Evolutionary conservation across 23 red algal genomes (phyloP), one percentile per base, ranked within the genome.

Genomic region (Gracilaria domingensis): DNA sequence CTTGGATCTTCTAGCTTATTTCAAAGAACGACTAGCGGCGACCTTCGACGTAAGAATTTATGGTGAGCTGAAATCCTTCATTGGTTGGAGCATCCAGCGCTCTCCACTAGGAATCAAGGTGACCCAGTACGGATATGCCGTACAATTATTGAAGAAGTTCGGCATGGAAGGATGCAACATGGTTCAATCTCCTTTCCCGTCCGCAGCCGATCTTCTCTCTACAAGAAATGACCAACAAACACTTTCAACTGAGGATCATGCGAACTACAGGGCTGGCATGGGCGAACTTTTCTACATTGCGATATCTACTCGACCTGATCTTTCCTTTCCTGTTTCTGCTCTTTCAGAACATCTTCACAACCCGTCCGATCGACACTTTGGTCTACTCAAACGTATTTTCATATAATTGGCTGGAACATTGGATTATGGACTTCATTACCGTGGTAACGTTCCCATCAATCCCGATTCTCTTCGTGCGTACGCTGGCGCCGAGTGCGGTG

Each of bases 311-410:
- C 66, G 85, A 0, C 44, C 40, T 4, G 85, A 88, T 0, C 47
- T 88, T 7, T 88, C 85, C 34, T 45, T 77, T 29, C 51, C 85
- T 13, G 39, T 88, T 21, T 88, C 69, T 45, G 85, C 69, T 24
- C 66, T 88, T 24, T 62, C 69, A n/a, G 18, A 44, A 12, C 67
- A 79, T 23, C 42, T 88, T 4, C 44, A 78, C 0, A 66, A 36
- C 8, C 69, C 72, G 23, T 72, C 4, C 26, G 25, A 0, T 21
- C 39, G 69, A 44, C 85, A 76, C 36, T 1, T n/a, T n/a, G n/a
- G 21, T 36, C 42, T 75, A 12, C 69, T 75, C 0, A 78, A 79
- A 0, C 33, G 65, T 20, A 17, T 75, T 18, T 61, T 88, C 16
- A 62, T 35, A 36, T 88, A n/a, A 78, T 7, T 26, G 57, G 34